These are phyloP conservation scores for Mariannaea sp. DNA, from an alignment of 2,329 filamentous ascomycete genomes.

Conservation along the genomic window DNA sequence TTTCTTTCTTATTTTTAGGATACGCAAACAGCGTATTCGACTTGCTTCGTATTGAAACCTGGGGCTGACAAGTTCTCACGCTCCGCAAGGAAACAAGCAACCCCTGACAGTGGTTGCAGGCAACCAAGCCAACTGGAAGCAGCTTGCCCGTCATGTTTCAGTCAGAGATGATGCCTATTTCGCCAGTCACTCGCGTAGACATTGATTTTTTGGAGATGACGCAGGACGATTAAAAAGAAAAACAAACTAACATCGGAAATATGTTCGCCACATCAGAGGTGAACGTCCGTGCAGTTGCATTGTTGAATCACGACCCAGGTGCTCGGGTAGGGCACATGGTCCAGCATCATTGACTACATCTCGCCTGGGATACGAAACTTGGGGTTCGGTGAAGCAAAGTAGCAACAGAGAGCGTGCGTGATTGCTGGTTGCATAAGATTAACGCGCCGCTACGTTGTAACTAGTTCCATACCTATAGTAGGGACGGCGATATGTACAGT, in stretches of 20 bases:
- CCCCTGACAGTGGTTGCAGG: background rate
- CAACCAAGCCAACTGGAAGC: background rate
- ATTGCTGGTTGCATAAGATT: constrained; percentile 8
- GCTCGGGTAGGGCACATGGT: background rate
- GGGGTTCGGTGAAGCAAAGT: constrained; percentile 11
- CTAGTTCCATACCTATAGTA: constrained; percentile 12
- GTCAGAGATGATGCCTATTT: background rate
- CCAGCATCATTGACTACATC: too few species aligned
- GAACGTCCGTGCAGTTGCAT: background rate
- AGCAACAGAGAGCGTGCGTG: constrained; percentile 13
- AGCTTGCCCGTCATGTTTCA: background rate
- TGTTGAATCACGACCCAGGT: background rate
- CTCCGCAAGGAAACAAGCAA: too few species aligned
- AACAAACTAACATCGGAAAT: too few species aligned
- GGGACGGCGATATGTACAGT: too few species aligned
- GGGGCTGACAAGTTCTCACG: too few species aligned
- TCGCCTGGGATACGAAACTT: background rate
- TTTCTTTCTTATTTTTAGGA: too few species aligned
- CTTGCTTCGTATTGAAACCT: too few species aligned
- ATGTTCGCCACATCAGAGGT: background rate
- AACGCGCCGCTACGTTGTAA: constrained; percentile 5
- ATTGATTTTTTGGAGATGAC: too few species aligned
- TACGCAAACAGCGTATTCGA: too few species aligned
- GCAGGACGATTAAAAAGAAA: too few species aligned
- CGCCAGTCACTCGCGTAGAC: too few species aligned